These are phyloP conservation scores for Gyromitra esculenta DNA, from an alignment of 2,329 filamentous ascomycete genomes.

Conservation along the genomic window DNA sequence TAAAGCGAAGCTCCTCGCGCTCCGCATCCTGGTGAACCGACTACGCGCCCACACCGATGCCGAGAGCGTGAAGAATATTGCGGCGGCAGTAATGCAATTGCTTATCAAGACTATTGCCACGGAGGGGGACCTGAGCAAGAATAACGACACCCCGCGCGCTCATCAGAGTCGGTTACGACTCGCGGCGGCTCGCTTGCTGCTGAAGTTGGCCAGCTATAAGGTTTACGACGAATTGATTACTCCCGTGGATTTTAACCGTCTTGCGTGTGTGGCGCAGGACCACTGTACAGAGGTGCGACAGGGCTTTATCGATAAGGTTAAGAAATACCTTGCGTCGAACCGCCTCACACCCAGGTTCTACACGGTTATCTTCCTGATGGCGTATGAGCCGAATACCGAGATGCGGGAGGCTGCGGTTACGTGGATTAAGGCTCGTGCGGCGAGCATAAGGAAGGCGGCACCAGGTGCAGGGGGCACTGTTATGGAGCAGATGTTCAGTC, in stretches of 20 bases:
- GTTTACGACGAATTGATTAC: conserved; percentile 79
- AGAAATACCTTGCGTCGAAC: conserved; percentile 84
- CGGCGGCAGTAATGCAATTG: conserved; percentile 74
- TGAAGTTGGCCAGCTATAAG: conserved; percentile 84
- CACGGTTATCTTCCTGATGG: conserved; percentile 86
- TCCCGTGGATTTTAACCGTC: conserved; percentile 78
- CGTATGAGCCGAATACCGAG: conserved; percentile 82
- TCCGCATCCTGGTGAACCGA: conserved; percentile 87
- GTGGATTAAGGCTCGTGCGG: conserved; percentile 84
- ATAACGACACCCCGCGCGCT: conserved; percentile 75
- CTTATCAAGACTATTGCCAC: conserved; percentile 78
- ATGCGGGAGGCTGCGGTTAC: conserved; percentile 81
- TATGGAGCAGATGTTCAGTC: conserved; percentile 82
- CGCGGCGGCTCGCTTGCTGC: conserved; percentile 77
- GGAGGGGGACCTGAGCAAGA: conserved; percentile 82
- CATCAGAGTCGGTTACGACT: conserved; percentile 85
- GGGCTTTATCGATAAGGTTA: conserved; percentile 83
- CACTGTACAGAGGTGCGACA: conserved; percentile 76
- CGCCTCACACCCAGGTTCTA: conserved; percentile 81
- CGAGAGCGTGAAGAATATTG: conserved; percentile 58
- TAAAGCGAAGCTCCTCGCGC: conserved; percentile 80
- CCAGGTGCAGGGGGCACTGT: conserved; percentile 64
- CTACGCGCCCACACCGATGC: conserved; percentile 71
- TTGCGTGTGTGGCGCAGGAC: conserved; percentile 85
- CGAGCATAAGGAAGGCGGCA: conserved; percentile 66